Base-by-base conservation (phyloP, 805 yeast genomes). In the Wickerhamomyces bisporus region DNA sequence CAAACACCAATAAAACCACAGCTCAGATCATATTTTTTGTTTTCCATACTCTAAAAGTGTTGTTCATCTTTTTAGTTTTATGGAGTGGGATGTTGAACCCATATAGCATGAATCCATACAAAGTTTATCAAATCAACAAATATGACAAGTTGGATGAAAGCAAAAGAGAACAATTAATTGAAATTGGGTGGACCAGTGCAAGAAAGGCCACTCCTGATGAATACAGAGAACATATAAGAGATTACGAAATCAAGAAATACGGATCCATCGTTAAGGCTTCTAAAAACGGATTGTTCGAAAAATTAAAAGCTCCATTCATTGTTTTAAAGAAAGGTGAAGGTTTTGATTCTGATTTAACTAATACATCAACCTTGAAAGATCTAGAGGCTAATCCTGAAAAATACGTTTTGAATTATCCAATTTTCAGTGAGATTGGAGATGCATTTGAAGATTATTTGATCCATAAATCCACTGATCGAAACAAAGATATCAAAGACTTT, bases 161-260 rank as follows among this genome's bases (percentile, higher is more conserved):
- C 41, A 50, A 55, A 48, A 68, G 53, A 45, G 57, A 59, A 18
- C 67, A 73, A 41, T 71, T 89, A 50, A 48, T 78, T 25, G 61
- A 62, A 4, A 65, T 89, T 48, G 98, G 98, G 34, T 93, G 98
- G 98, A 87, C 96, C n/a, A 95, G 96, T 38, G 73, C 93, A 18
- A 82, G 80, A 60, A 79, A 80, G 49, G 82, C 82, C 12, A 71
- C 81, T 16, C 64, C 77, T 20, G 82, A 77, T 28, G 87, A 78
- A 45, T 91, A 81, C 71, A 75, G 75, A 52, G 82, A 79, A 44
- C 70, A 64, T 52, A 82, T 77, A 69, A 77, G 91, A 52, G 77
- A 79, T 35, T 64, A 62, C 49, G 71, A 73, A 52, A 75, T 84
- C 56, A 73, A 78, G 48, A 69, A 75, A 51, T 75, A 68, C 48